Evolutionary conservation across 2,329 filamentous ascomycete species (phyloP).

Genomic region (Colletotrichum tamarilloi): DNA sequence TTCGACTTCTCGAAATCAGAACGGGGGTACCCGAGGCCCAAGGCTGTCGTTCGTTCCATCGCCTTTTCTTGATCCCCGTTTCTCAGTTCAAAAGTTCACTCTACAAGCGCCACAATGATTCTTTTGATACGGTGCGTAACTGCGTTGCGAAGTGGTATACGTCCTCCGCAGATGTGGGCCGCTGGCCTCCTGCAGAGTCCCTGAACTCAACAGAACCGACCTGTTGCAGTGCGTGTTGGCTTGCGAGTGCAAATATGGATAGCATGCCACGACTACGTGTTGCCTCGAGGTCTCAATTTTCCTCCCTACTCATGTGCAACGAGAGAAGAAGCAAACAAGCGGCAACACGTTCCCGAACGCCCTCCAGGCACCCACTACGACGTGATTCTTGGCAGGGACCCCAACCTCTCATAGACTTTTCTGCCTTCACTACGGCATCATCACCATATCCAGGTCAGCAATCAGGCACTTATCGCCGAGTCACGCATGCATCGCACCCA

Average conservation of each 20-base stretch:
- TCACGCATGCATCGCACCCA: neutral
- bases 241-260: conserved; percentile 16
- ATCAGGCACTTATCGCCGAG: conserved; percentile 17
- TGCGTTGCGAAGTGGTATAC: conserved; percentile 18
- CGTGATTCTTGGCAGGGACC: neutral
- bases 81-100: neutral
- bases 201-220: neutral
- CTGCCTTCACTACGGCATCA: conserved; percentile 9
- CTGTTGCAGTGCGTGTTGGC: neutral
- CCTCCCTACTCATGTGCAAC: neutral
- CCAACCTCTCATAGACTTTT: neutral
- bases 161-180: conserved; percentile 10
- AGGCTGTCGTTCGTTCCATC: neutral
- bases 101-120: neutral
- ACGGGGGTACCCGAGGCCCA: neutral
- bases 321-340: neutral
- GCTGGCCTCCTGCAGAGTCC: conserved; percentile 24
- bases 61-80: neutral
- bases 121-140: conserved; percentile 9
- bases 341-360: neutral
- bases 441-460: conserved; percentile 1
- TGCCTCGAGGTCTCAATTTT: neutral
- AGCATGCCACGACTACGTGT: neutral
- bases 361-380: neutral
- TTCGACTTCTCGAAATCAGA: neutral